These are phyloP conservation scores for Dictyostelium firmibasis DNA, from an alignment of 78 protist genomes.

Conservation along the genomic window DNA sequence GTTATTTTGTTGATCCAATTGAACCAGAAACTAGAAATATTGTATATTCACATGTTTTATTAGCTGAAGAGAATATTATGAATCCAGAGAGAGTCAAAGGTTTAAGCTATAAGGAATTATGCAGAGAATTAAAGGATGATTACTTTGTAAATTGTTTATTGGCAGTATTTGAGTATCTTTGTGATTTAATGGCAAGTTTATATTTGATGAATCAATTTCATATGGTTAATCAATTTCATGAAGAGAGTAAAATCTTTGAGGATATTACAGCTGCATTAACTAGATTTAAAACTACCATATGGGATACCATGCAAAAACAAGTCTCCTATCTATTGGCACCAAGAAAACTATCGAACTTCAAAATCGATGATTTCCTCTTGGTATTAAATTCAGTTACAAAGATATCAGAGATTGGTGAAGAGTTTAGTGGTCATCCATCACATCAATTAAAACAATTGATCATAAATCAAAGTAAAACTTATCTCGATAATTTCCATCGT, in stretches of 20 bases:
- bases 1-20: conserved; percentile 70
- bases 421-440: conserved; percentile 67
- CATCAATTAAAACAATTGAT: conserved; percentile 60
- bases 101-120: conserved; percentile 34
- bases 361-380: conserved; percentile 71
- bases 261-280: conserved; percentile 57
- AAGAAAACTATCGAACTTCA: conserved; percentile 48
- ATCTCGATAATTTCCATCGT: conserved; percentile 67
- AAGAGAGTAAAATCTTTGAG: conserved; percentile 53
- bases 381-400: conserved; percentile 61
- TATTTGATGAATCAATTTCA: conserved; percentile 76
- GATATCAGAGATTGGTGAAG: conserved; percentile 71
- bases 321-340: conserved; percentile 23
- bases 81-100: conserved; percentile 56
- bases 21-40: conserved; percentile 77
- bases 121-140: conserved; percentile 24
- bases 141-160: conserved; percentile 71
- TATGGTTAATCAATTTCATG: conserved; percentile 37
- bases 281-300: conserved; percentile 63
- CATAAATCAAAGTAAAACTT: conserved; percentile 37
- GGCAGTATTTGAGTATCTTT: conserved; percentile 60
- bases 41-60: conserved; percentile 60
- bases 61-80: conserved; percentile 36
- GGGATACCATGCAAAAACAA: conserved; percentile 77
- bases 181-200: conserved; percentile 71